phyloP scores from a whole-genome alignment of 768 basidiomycete genomes.

The Naematelia encephala region DNA sequence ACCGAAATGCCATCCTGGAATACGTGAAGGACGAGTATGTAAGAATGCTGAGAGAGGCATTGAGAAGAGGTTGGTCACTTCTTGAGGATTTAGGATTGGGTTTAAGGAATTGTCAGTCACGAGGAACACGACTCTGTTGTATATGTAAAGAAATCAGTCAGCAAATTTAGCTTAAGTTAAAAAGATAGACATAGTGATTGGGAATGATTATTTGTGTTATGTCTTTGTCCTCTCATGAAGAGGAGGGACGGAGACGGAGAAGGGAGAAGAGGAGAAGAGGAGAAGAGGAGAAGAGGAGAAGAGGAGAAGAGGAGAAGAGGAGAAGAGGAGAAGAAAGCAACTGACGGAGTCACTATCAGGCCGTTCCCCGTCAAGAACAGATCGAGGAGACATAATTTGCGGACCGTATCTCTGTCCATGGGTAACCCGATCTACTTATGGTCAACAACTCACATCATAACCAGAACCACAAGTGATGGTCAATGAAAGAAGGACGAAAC shows the following conservation, averaged over 20 bases:
- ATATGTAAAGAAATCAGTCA: not conserved
- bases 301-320: not conserved
- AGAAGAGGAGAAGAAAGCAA: not conserved
- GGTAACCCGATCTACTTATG: slow-evolving; percentile 75
- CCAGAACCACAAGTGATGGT: no score
- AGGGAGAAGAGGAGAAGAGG: not conserved
- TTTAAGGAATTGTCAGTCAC: slow-evolving; percentile 75
- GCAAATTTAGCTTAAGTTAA: no score
- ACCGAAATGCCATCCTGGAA: slow-evolving; percentile 37
- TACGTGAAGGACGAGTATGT: slow-evolving; percentile 57
- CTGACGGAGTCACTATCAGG: slow-evolving; percentile 80
- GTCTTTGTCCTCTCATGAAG: no score
- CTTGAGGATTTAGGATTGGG: slow-evolving; percentile 74
- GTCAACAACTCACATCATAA: slow-evolving; percentile 3
- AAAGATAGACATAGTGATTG: no score
- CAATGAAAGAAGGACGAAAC: no score
- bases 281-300: not conserved
- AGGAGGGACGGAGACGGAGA: no score
- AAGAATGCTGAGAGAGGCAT: slow-evolving; percentile 77
- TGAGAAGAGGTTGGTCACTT: slow-evolving; percentile 78
- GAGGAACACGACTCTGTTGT: slow-evolving; percentile 71
- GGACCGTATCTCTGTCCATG: slow-evolving; percentile 64
- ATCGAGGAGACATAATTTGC: slow-evolving; percentile 71
- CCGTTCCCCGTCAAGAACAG: slow-evolving; percentile 71
- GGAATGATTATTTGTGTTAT: no score